phyloP scores from a whole-genome alignment of 148 eudicot species.

The Beta vulgaris region DNA sequence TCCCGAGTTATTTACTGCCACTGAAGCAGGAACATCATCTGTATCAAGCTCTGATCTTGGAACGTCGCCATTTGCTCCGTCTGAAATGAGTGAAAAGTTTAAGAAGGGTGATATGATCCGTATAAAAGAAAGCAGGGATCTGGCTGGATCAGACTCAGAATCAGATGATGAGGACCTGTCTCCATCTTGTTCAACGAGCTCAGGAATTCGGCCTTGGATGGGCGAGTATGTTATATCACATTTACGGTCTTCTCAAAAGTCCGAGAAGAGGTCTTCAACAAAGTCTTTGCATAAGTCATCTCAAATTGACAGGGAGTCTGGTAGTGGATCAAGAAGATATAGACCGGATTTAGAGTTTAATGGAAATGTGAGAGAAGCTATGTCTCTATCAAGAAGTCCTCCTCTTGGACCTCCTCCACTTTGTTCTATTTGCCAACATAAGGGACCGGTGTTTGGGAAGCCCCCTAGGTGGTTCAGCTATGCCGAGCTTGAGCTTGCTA shows the following conservation, averaged over 20 bases:
- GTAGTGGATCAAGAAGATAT: constrained; percentile 41
- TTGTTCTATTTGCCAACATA: constrained; percentile 85
- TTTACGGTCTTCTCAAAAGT: constrained; percentile 34
- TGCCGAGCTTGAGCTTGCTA: constrained; percentile 86
- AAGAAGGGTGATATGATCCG: constrained; percentile 46
- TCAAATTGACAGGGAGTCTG: constrained; percentile 53
- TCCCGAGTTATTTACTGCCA: constrained; percentile 77
- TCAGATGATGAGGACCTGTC: constrained; percentile 63
- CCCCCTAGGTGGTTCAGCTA: constrained; percentile 88
- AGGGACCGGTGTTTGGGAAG: constrained; percentile 81
- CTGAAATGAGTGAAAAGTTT: constrained; percentile 34
- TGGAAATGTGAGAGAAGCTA: constrained; percentile 73
- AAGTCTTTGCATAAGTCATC: constrained; percentile 47
- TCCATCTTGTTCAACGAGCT: constrained; percentile 68
- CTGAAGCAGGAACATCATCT: constrained; percentile 91
- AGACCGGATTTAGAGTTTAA: constrained; percentile 51
- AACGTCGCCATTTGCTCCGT: constrained; percentile 61
- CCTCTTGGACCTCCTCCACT: constrained; percentile 80
- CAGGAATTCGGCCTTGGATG: constrained; percentile 78
- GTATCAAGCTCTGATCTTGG: constrained; percentile 86
- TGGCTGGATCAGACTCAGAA: constrained; percentile 54
- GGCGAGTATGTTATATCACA: constrained; percentile 44
- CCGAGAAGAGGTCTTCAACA: constrained; percentile 41
- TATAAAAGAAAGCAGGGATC: constrained; percentile 39
- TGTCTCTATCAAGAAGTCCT: constrained; percentile 58